phyloP scores from a whole-genome alignment of 1,284 basidiomycete species.

The Cutaneotrichosporon curvatum region DNA sequence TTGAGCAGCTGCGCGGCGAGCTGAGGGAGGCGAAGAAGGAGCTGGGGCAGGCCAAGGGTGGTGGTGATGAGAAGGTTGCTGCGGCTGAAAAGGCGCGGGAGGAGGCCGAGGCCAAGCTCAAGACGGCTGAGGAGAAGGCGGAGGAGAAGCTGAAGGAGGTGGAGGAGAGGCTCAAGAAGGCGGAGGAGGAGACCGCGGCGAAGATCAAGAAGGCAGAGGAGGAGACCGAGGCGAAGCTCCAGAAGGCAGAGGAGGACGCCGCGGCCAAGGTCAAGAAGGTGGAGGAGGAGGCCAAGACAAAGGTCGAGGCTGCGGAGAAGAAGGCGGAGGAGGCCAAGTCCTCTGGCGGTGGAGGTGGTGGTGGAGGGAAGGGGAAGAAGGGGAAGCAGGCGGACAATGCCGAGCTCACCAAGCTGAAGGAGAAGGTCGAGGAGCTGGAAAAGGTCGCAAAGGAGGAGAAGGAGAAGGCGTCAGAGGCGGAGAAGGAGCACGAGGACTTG shows the following conservation, averaged over 20 bases:
- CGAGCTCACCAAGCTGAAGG: constrained; percentile 18
- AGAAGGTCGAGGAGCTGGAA: constrained; percentile 15
- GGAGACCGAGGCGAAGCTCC: not conserved
- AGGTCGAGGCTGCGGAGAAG: constrained; percentile 4
- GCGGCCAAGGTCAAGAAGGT: constrained; percentile 11
- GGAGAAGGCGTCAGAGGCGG: constrained; percentile 64
- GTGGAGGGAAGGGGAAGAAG: constrained; percentile 13
- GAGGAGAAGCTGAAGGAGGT: constrained; percentile 3
- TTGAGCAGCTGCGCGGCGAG: constrained; percentile 18
- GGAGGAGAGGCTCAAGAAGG: constrained; percentile 11
- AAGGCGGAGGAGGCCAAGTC: constrained; percentile 18
- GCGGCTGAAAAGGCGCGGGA: constrained; percentile 15
- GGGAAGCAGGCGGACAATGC: constrained; percentile 16
- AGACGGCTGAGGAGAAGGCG: constrained; percentile 14
- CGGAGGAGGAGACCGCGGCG: constrained; percentile 14
- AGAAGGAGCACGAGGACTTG: constrained; percentile 91
- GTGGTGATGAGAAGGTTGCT: not conserved
- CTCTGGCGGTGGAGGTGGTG: no score
- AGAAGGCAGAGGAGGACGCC: constrained; percentile 14
- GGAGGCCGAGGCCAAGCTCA: constrained; percentile 13
- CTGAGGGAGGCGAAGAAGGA: constrained; percentile 9
- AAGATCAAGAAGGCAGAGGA: constrained; percentile 3
- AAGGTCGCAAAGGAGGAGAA: constrained; percentile 54
- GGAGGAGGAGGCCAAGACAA: constrained; percentile 13
- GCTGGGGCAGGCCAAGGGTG: constrained; percentile 17